Conservation (phyloP, 2,329 filamentous ascomycete species). For the Trichoderma sp. region DNA sequence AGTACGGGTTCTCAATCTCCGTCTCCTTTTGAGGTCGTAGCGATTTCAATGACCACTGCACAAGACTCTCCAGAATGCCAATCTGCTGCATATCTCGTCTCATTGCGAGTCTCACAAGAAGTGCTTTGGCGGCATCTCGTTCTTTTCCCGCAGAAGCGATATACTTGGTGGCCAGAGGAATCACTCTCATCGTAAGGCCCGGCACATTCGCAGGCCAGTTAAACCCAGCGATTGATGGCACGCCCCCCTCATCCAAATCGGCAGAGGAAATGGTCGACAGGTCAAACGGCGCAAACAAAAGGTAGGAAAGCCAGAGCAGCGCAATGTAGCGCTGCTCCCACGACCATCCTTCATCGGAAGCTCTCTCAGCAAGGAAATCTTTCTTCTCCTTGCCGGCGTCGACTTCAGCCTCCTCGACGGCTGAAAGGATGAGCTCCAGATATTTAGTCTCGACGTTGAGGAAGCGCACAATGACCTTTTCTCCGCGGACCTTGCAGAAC, state of each 20-base stretch:
- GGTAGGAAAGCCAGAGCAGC: conserved; percentile 80
- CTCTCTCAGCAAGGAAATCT: background rate
- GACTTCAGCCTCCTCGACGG: conserved; percentile 61
- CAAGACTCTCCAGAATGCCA: conserved; percentile 64
- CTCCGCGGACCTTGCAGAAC: conserved; percentile 89
- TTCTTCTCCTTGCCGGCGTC: background rate
- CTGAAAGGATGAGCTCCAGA: conserved; percentile 73
- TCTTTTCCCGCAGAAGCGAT: conserved; percentile 79
- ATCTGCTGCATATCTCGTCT: conserved; percentile 83
- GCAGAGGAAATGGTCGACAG: conserved; percentile 75
- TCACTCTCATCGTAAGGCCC: conserved; percentile 64
- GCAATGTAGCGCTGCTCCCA: conserved; percentile 92
- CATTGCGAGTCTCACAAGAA: conserved; percentile 79
- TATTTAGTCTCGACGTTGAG: conserved; percentile 85
- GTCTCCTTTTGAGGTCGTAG: conserved; percentile 46
- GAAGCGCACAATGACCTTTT: conserved; percentile 89
- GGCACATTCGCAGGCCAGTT: conserved; percentile 60
- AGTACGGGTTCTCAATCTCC: conserved; percentile 58
- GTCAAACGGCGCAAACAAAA: conserved; percentile 85
- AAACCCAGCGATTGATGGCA: conserved; percentile 46
- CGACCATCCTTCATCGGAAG: conserved; percentile 42
- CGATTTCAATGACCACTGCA: conserved; percentile 66
- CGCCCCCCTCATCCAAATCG: conserved; percentile 45
- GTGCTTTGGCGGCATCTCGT: conserved; percentile 76
- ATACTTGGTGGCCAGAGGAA: conserved; percentile 69